Percentiles rank a stretch among this genome's conserved stretches.
Evolutionary conservation across 169 alveolate genomes (phyloP).

Genomic region (Plasmodium gonderi): DNA sequence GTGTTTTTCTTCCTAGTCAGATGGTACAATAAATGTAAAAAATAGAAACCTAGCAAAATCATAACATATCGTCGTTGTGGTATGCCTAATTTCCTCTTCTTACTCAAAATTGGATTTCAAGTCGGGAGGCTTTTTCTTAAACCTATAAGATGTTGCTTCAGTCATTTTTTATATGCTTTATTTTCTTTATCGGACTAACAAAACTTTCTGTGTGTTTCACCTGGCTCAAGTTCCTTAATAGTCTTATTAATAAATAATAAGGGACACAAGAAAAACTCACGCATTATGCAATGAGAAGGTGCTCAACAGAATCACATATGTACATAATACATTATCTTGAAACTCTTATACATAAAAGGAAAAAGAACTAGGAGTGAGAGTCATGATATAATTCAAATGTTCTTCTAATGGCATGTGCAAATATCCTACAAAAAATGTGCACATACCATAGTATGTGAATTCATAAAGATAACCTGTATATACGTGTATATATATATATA

Average conservation of each 20-base stretch:
- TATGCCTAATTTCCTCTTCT: background rate
- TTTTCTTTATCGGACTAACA: background rate
- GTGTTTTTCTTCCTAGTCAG: background rate
- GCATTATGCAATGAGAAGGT: background rate
- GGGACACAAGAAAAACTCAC: background rate
- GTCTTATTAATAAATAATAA: background rate
- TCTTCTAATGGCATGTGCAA: background rate
- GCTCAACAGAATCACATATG: background rate
- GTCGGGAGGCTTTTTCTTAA: conserved; percentile 45
- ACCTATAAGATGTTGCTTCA: conserved; percentile 27
- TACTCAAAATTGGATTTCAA: conserved; percentile 41
- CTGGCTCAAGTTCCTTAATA: background rate
- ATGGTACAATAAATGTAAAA: background rate
- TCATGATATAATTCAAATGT: background rate
- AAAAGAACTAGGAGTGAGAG: background rate
- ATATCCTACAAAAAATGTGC: background rate
- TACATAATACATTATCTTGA: background rate
- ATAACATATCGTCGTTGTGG: background rate
- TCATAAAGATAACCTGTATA: too few relatives aligned
- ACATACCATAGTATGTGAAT: too few relatives aligned
- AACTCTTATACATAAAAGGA: background rate
- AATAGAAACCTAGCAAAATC: background rate
- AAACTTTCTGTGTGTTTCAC: background rate
- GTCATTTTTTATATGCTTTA: background rate
- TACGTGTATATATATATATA: background rate